Base-by-base conservation (phyloP, 805 yeast genomes). In the Yamadazyma philogaea region DNA sequence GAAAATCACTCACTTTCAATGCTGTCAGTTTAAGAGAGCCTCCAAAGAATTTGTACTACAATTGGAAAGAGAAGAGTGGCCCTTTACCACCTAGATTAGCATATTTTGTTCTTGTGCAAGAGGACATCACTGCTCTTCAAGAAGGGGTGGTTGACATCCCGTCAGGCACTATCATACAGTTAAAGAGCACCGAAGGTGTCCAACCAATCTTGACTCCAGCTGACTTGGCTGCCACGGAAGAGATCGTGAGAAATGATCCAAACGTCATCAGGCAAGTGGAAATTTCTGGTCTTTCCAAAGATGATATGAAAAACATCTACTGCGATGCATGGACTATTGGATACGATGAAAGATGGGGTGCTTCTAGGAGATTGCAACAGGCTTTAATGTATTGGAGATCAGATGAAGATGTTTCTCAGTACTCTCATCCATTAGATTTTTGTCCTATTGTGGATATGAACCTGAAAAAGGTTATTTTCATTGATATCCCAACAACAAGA, bases 391-490 rank as follows among this genome's bases (percentile, higher is more conserved):
- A 82, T 71, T 85, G 82, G 75, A 75, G 89, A 68, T 70, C 79
- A 11, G 70, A 80, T 57, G 88, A 81, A 64, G 87, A 84, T 59
- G 93, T 84, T 62, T 82, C 88, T 34, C 83, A 79, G 60, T 79
- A 79, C 63, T 77, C 84, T 20, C 84, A 79, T 60, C 90, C 93
- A 21, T 74, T 84, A 54, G 91, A 85, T 62, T 84, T 85, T 70
- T 79, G 89, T 54, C 93, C 93, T 46, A 83, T 84, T 57, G 82
- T 84, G 47, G 93, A 84, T 63, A 80, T 84, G 66, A 82, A 81
- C 61, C 77, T 74, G 44, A 70, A 69, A 42, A 79, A 84, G 61
- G 87, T 84, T 45, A 77, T 85, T 51, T 82, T 63, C 61, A 82
- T 85, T 52, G 93, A 85, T 64, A 78, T 84, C 55, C 91, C 91